Evolutionary conservation across 768 basidiomycete genomes (phyloP).

Genomic region (Rhizopogon vesiculosus): DNA sequence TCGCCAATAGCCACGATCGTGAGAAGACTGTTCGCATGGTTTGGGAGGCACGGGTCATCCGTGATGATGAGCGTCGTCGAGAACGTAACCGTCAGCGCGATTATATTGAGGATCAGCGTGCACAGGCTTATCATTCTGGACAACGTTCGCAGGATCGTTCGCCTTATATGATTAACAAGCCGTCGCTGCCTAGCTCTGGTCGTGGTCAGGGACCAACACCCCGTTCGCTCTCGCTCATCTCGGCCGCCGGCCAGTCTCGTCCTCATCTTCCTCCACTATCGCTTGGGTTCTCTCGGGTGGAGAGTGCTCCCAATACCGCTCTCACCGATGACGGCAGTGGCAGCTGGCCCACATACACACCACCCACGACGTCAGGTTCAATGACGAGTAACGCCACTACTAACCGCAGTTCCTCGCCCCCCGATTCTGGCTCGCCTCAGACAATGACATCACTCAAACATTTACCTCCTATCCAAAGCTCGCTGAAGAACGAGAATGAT

Average conservation of each 20-base stretch:
- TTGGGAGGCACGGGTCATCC: constrained; percentile 36
- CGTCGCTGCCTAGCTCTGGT: constrained; percentile 11
- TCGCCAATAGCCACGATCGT: constrained; percentile 69
- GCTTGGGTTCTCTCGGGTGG: constrained; percentile 34
- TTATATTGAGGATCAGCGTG: constrained; percentile 7
- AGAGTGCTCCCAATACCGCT: constrained; percentile 50
- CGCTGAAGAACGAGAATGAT: constrained; percentile 33
- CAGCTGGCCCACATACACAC: constrained; percentile 61
- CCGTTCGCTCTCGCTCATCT: constrained; percentile 24
- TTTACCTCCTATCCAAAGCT: neutral
- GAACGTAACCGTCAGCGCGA: constrained; percentile 11
- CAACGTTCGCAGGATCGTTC: constrained; percentile 23
- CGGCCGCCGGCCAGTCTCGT: constrained; percentile 35
- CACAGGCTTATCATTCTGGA: constrained; percentile 20
- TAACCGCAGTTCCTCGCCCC: constrained; percentile 33
- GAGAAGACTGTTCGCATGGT: constrained; percentile 52
- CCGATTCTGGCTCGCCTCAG: constrained; percentile 19
- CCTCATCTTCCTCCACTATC: constrained; percentile 44
- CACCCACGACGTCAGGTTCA: constrained; percentile 54
- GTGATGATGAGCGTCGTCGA: constrained; percentile 26
- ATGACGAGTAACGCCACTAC: constrained; percentile 39
- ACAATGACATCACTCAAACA: constrained; percentile 2
- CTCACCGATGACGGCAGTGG: constrained; percentile 44
- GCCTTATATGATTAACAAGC: constrained; percentile 17
- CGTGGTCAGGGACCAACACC: constrained; percentile 5